These are phyloP conservation scores for Lentinula detonsa DNA, from an alignment of 768 basidiomycete species.

Conservation along the genomic window DNA sequence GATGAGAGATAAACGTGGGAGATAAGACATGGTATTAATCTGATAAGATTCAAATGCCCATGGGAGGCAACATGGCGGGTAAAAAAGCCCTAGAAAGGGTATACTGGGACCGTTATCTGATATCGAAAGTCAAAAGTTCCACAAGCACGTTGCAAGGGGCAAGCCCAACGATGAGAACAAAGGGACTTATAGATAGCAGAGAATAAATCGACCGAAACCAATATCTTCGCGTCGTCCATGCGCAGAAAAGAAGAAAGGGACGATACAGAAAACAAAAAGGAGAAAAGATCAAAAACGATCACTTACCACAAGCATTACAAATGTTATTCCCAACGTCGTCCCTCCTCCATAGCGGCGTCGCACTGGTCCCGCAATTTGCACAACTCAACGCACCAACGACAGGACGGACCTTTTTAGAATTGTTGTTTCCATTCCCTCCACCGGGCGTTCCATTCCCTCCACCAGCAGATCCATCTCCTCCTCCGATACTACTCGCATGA, in stretches of 20 bases:
- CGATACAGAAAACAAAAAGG: background rate
- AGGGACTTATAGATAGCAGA: background rate
- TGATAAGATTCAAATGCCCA: slow-evolving; percentile 27
- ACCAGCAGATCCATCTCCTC: slow-evolving; percentile 7
- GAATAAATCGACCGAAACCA: background rate
- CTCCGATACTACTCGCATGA: slow-evolving; percentile 5
- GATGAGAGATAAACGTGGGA: slow-evolving; percentile 1
- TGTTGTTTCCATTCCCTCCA: background rate
- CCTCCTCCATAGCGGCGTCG: slow-evolving; percentile 85
- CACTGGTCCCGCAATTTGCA: slow-evolving; percentile 84
- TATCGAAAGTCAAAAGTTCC: background rate
- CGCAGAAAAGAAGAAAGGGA: background rate
- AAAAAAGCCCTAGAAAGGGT: slow-evolving; percentile 22
- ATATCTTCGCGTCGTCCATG: background rate
- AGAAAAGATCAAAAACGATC: background rate
- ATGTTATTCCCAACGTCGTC: slow-evolving; percentile 91
- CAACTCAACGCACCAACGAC: slow-evolving; percentile 75
- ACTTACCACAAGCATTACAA: slow-evolving; percentile 92
- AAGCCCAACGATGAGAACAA: background rate
- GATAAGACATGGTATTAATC: slow-evolving; percentile 18
- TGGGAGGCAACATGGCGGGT: slow-evolving; percentile 7
- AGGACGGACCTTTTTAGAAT: slow-evolving; percentile 9
- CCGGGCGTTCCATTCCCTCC: background rate
- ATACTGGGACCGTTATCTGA: slow-evolving; percentile 37
- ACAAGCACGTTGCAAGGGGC: background rate